These are phyloP conservation scores for Penicillium sp. DNA, from an alignment of 2,329 filamentous ascomycete genomes.

Conservation along the genomic window DNA sequence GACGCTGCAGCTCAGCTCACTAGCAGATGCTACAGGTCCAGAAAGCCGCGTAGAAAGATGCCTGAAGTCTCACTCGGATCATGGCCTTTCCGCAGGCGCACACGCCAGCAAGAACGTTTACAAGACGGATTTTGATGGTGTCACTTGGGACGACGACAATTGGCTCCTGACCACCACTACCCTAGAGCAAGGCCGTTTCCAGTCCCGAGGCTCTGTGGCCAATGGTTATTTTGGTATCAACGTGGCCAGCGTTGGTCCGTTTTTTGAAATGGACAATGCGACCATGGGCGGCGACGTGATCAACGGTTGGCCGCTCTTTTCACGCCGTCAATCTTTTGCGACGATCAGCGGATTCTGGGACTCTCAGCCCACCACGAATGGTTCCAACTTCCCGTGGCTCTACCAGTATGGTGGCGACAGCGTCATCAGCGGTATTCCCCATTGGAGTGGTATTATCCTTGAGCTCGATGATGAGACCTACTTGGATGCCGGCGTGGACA, in stretches of 20 bases:
- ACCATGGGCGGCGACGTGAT: conserved; percentile 49
- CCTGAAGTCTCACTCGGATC: conserved; percentile 16
- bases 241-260: conserved; percentile 57
- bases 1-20: conserved; percentile 8
- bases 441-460: conserved; percentile 58
- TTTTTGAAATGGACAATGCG: conserved; percentile 48
- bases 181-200: conserved; percentile 54
- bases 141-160: conserved; percentile 54
- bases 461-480: conserved; percentile 49
- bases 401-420: conserved; percentile 64
- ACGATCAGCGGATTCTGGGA: conserved; percentile 65
- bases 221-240: conserved; percentile 63
- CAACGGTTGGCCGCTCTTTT: conserved; percentile 63
- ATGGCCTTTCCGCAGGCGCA: not conserved
- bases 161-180: conserved; percentile 51
- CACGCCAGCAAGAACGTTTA: conserved; percentile 32
- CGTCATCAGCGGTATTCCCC: conserved; percentile 65
- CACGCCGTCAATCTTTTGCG: conserved; percentile 58
- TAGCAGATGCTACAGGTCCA: not conserved
- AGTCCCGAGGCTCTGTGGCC: conserved; percentile 54
- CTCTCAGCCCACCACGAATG: conserved; percentile 52
- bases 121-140: conserved; percentile 46
- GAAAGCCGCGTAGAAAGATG: conserved; percentile 16
- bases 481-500: conserved; percentile 57
- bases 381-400: conserved; percentile 62